Conservation (phyloP, 176 grass and related monocot genomes). For the Canna indica region DNA sequence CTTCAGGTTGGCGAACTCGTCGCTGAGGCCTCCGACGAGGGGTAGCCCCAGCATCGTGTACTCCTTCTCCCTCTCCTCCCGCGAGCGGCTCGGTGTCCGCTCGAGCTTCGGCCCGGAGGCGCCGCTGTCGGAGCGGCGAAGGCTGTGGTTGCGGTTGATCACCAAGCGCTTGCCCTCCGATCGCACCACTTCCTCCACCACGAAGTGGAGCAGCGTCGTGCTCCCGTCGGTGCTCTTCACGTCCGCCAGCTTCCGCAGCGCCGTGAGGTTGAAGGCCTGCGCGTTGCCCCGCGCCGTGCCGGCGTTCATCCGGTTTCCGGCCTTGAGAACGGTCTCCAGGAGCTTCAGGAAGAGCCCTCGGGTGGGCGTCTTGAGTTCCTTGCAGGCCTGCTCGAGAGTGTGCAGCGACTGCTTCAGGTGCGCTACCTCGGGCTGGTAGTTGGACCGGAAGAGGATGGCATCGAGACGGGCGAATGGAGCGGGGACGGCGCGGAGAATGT, state of each 20-base stretch:
- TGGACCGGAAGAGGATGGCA: conserved; percentile 34
- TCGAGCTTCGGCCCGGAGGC: conserved; percentile 7
- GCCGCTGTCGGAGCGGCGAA: conserved; percentile 59
- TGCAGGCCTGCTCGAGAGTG: conserved; percentile 61
- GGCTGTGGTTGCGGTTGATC: conserved; percentile 63
- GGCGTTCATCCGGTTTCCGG: conserved; percentile 57
- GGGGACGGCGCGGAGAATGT: conserved; percentile 59
- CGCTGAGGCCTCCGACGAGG: conserved; percentile 65
- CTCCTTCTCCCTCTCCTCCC: conserved; percentile 70
- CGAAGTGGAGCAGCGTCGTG: conserved; percentile 83
- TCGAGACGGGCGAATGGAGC: conserved; percentile 58
- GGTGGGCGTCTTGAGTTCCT: conserved; percentile 58
- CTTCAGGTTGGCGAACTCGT: conserved; percentile 69
- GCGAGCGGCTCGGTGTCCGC: conserved; percentile 9
- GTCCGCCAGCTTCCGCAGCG: conserved; percentile 61
- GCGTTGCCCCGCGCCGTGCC: background rate
- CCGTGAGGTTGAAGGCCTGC: conserved; percentile 21
- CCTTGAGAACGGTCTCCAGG: conserved; percentile 50
- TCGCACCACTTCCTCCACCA: conserved; percentile 74
- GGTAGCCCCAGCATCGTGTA: conserved; percentile 81
- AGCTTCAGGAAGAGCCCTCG: conserved; percentile 73
- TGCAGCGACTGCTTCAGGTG: conserved; percentile 49
- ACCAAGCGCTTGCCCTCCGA: conserved; percentile 70
- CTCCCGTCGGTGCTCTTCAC: conserved; percentile 87
- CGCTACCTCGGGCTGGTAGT: conserved; percentile 58